Conservation (phyloP, 1,284 basidiomycete genomes). For the Fomitiporia mediterranea region DNA sequence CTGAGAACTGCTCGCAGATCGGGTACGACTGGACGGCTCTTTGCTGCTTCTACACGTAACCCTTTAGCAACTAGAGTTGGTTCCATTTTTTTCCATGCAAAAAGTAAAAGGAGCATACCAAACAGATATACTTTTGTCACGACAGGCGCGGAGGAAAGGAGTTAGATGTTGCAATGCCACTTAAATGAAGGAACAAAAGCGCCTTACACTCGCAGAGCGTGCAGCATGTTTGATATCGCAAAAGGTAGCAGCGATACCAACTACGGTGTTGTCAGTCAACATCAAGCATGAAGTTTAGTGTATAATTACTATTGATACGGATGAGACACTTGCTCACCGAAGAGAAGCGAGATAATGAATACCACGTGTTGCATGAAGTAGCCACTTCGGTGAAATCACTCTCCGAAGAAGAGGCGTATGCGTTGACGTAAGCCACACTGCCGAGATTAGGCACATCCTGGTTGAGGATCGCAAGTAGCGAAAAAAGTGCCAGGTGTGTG, state of each 20-base stretch:
- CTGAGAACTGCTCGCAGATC: not conserved
- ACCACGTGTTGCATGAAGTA: no score
- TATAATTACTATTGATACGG: not conserved
- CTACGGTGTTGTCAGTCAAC: no score
- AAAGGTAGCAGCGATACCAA: not conserved
- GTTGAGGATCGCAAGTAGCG: constrained; percentile 8
- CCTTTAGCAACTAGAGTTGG: no score
- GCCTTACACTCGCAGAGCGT: constrained; percentile 8
- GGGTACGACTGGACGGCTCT: no score
- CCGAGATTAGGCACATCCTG: not conserved
- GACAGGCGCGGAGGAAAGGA: not conserved
- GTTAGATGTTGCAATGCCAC: not conserved
- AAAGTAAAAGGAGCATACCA: not conserved
- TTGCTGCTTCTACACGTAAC: no score
- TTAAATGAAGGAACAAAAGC: not conserved
- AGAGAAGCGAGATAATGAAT: no score
- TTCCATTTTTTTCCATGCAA: no score
- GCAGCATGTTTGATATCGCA: constrained; percentile 4
- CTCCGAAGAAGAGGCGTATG: not conserved
- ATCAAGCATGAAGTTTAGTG: not conserved
- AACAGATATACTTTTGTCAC: not conserved
- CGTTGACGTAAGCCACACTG: not conserved
- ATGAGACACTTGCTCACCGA: constrained; percentile 1
- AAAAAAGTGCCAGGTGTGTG: constrained; percentile 3
- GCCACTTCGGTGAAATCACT: no score